A percentile compares a stretch with the other conserved stretches of the same genome.
These are phyloP conservation scores for Ogataea polymorpha DNA, from an alignment of 805 yeast species.

Conservation along the genomic window DNA sequence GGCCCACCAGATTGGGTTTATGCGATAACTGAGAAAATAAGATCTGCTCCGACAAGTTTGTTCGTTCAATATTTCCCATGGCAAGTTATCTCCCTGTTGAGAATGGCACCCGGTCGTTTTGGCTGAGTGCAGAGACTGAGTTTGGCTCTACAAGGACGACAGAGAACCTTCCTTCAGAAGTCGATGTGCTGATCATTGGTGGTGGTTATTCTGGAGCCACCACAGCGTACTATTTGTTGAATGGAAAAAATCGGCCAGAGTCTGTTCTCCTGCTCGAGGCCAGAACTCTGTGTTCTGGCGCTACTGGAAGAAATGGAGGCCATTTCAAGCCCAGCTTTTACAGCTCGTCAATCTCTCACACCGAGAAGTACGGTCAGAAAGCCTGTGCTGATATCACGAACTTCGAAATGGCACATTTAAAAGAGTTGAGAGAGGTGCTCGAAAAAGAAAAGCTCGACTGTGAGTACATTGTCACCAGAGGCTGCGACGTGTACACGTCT, in stretches of 20 bases:
- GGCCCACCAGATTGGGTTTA: background rate
- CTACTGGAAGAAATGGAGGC: slow-evolving; percentile 50
- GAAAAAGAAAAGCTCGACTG: slow-evolving; percentile 33
- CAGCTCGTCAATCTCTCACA: slow-evolving; percentile 15
- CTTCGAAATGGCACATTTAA: slow-evolving; percentile 37
- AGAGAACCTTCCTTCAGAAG: slow-evolving; percentile 31
- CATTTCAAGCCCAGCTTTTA: slow-evolving; percentile 40
- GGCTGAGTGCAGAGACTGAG: slow-evolving; percentile 7
- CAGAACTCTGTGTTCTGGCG: slow-evolving; percentile 37
- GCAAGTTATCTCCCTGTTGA: slow-evolving; percentile 2
- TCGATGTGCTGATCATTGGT: slow-evolving; percentile 41
- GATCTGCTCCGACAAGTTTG: no score
- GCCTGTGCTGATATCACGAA: slow-evolving; percentile 36
- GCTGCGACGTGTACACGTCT: slow-evolving; percentile 27
- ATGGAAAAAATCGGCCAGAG: slow-evolving; percentile 16
- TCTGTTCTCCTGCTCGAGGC: slow-evolving; percentile 34
- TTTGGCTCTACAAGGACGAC: slow-evolving; percentile 16
- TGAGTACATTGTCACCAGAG: slow-evolving; percentile 30
- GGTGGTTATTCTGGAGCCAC: slow-evolving; percentile 45
- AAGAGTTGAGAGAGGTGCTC: slow-evolving; percentile 32
- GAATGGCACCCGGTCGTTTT: slow-evolving; percentile 7
- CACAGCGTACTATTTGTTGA: slow-evolving; percentile 34
- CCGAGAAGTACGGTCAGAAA: slow-evolving; percentile 22
- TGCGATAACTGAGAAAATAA: background rate
- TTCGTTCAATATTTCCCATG: background rate